A percentile compares a stretch with the other conserved stretches of the same genome.
phyloP scores from a whole-genome alignment of 768 basidiomycete genomes.

The Tubosaeta sp. region DNA sequence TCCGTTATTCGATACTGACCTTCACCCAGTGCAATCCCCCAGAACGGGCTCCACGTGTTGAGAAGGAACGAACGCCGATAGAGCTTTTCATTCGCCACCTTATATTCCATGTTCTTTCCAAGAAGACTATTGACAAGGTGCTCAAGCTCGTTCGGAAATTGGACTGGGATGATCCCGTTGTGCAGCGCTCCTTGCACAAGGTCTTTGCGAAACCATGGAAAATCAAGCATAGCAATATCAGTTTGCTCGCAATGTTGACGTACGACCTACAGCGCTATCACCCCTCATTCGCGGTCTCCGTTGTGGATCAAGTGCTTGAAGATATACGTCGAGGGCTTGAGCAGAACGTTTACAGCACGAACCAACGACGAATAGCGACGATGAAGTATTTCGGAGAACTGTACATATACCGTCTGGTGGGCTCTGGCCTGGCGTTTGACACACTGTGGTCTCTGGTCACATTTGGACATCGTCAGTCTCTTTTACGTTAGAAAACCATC shows the following conservation, averaged over 20 bases:
- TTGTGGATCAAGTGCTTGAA: slow-evolving; percentile 94
- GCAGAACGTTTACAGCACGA: slow-evolving; percentile 91
- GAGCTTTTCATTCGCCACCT: slow-evolving; percentile 95
- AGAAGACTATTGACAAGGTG: slow-evolving; percentile 94
- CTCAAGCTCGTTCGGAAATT: slow-evolving; percentile 89
- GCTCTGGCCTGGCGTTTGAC: slow-evolving; percentile 88
- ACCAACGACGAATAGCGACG: slow-evolving; percentile 87
- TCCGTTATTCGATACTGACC: slow-evolving; percentile 8
- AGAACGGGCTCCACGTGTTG: slow-evolving; percentile 80
- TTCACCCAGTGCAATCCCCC: slow-evolving; percentile 86
- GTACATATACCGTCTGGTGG: slow-evolving; percentile 91
- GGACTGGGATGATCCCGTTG: slow-evolving; percentile 80
- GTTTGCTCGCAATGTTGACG: slow-evolving; percentile 87
- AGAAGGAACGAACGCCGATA: slow-evolving; percentile 80
- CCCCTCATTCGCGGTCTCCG: slow-evolving; percentile 78
- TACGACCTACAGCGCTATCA: slow-evolving; percentile 94
- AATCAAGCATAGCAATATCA: slow-evolving; percentile 86
- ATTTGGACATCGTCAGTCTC: slow-evolving; percentile 86
- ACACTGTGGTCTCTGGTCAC: slow-evolving; percentile 91
- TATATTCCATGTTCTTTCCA: slow-evolving; percentile 89
- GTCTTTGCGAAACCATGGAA: slow-evolving; percentile 99
- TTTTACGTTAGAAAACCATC: not conserved
- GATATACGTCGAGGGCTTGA: slow-evolving; percentile 88
- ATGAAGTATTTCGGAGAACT: slow-evolving; percentile 96
- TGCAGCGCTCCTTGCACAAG: slow-evolving; percentile 68